Percentiles rank a stretch among this genome's conserved stretches.
Conservation (phyloP, 768 basidiomycete species). For the Dictyophora rubrovolvata region DNA sequence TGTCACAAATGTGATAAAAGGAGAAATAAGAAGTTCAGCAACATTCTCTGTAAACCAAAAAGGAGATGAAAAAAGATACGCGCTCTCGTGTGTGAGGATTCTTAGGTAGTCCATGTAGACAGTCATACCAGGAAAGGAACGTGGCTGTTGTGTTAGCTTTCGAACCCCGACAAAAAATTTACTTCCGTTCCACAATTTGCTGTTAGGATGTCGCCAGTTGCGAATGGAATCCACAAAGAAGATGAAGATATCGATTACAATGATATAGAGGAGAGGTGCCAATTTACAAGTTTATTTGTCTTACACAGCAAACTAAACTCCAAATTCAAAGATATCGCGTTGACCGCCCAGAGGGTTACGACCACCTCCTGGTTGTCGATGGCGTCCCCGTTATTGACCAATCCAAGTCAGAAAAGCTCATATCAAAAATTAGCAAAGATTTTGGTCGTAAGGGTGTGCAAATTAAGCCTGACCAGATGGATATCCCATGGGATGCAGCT, state of each 20-base stretch:
- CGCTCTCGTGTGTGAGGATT: not conserved
- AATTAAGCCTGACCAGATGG: slow-evolving; percentile 68
- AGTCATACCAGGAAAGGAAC: not conserved
- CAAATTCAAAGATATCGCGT: slow-evolving; percentile 63
- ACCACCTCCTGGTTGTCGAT: slow-evolving; percentile 88
- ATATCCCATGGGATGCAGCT: slow-evolving; percentile 79
- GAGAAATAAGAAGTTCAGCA: not conserved
- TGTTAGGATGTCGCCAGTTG: slow-evolving; percentile 35
- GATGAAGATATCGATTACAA: slow-evolving; percentile 75
- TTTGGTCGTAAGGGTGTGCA: slow-evolving; percentile 73
- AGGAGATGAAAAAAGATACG: not conserved
- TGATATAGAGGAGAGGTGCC: slow-evolving; percentile 81
- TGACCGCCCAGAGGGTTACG: slow-evolving; percentile 75
- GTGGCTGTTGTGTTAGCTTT: not conserved
- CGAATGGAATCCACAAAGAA: slow-evolving; percentile 24
- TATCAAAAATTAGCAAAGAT: slow-evolving; percentile 73
- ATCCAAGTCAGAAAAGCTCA: slow-evolving; percentile 70
- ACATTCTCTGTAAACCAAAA: not conserved
- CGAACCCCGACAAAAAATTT: not conserved
- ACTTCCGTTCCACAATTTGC: not conserved
- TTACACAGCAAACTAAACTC: not conserved
- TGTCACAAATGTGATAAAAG: not conserved
- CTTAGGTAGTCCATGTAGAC: not conserved
- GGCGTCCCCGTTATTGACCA: slow-evolving; percentile 86
- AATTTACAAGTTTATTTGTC: not conserved